Conservation (phyloP, 2,329 filamentous ascomycete species). For the Pseudopithomyces maydicus region DNA sequence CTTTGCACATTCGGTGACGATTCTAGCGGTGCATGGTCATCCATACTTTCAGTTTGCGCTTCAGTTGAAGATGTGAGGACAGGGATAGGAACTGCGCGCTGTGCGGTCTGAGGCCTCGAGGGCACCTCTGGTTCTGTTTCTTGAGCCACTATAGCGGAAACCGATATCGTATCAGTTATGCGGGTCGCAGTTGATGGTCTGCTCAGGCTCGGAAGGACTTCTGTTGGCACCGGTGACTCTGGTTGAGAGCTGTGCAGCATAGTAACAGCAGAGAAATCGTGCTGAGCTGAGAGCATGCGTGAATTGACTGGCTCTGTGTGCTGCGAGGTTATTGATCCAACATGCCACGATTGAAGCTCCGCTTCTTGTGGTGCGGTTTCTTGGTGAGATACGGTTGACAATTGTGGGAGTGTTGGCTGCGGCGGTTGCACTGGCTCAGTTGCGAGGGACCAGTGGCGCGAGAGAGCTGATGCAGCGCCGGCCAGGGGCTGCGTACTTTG, state of each 20-base stretch:
- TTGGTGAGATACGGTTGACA: slow-evolving; percentile 14
- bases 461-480: slow-evolving; percentile 7
- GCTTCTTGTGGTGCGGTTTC: slow-evolving; percentile 23
- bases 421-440: slow-evolving; percentile 23
- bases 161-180: slow-evolving; percentile 19
- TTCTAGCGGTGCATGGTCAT: slow-evolving; percentile 28
- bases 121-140: slow-evolving; percentile 34
- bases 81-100: slow-evolving; percentile 21
- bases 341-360: slow-evolving; percentile 16
- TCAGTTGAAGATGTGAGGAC: slow-evolving; percentile 16
- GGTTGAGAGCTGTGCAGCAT: slow-evolving; percentile 38
- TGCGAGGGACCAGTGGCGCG: slow-evolving; percentile 10
- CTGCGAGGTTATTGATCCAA: slow-evolving; percentile 29
- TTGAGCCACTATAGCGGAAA: slow-evolving; percentile 36
- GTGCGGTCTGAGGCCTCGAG: slow-evolving; percentile 38
- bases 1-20: slow-evolving; percentile 26
- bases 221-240: slow-evolving; percentile 40
- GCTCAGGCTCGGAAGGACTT: slow-evolving; percentile 39
- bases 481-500: slow-evolving; percentile 26
- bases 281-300: slow-evolving; percentile 8
- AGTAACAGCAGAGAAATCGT: slow-evolving; percentile 33
- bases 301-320: slow-evolving; percentile 36
- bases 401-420: slow-evolving; percentile 7
- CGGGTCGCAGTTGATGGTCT: slow-evolving; percentile 37
- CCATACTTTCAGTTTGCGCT: slow-evolving; percentile 22